phyloP scores from a whole-genome alignment of 164 flowering plant species.

The Tetrastigma voinierianum region DNA sequence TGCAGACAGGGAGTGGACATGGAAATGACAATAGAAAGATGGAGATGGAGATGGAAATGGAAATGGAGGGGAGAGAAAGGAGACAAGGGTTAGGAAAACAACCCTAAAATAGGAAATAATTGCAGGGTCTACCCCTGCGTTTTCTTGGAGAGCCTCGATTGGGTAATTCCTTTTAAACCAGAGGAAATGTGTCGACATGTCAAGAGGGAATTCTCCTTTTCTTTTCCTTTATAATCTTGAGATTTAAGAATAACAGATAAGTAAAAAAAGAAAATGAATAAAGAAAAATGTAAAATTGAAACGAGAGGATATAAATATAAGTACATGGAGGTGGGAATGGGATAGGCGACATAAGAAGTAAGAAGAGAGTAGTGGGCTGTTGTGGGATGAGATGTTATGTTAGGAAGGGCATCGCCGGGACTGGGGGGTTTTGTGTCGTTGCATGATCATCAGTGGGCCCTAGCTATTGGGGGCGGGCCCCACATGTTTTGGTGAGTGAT shows the following conservation, averaged over 20 bases:
- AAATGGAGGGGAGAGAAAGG: slow-evolving; percentile 7
- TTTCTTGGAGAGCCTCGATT: slow-evolving; percentile 21
- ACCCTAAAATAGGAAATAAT: slow-evolving; percentile 26
- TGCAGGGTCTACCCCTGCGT: slow-evolving; percentile 20
- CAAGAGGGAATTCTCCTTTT: not conserved
- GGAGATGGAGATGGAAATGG: slow-evolving; percentile 12
- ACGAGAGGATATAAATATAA: too few relatives aligned
- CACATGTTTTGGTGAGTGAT: too few relatives aligned
- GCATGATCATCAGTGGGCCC: too few relatives aligned
- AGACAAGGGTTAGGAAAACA: not conserved
- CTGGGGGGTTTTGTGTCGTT: too few relatives aligned
- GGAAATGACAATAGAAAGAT: not conserved
- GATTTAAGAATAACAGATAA: not conserved
- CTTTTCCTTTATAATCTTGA: not conserved
- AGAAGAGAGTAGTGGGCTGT: too few relatives aligned
- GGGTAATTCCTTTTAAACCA: slow-evolving; percentile 10
- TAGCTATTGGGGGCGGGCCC: too few relatives aligned
- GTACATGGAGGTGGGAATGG: too few relatives aligned
- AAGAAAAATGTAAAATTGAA: too few relatives aligned
- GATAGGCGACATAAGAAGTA: too few relatives aligned
- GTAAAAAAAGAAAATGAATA: not conserved
- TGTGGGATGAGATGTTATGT: too few relatives aligned
- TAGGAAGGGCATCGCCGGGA: too few relatives aligned
- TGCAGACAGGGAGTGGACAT: slow-evolving; percentile 11
- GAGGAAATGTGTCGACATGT: not conserved